Percentiles rank a stretch among this genome's conserved stretches.
Evolutionary conservation across 1,284 basidiomycete genomes (phyloP).

Genomic region (Anthracocystis panici-leucophaei): DNA sequence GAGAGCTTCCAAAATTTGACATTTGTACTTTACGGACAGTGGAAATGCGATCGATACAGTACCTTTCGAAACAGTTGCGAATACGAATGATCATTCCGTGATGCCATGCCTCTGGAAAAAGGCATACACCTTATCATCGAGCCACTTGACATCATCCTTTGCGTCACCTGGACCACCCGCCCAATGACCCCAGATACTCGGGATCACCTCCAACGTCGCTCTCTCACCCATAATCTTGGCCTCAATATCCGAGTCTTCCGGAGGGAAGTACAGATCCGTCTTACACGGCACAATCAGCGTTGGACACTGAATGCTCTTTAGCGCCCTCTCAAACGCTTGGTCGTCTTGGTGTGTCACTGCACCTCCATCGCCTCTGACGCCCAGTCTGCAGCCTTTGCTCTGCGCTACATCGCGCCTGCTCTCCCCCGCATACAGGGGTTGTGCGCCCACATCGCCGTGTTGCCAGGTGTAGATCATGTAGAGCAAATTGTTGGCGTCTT

Average conservation of each 20-base stretch:
- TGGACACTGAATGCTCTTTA: conserved; percentile 41
- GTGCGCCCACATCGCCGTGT: conserved; percentile 49
- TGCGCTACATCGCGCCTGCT: conserved; percentile 28
- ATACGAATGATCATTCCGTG: conserved; percentile 4
- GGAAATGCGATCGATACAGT: not conserved
- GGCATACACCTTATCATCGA: conserved; percentile 36
- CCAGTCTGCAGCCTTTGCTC: conserved; percentile 20
- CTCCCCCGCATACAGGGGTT: conserved; percentile 37
- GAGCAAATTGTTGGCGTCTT: conserved; percentile 55
- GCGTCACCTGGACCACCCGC: conserved; percentile 49
- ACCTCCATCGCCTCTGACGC: conserved; percentile 24
- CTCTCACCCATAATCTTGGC: conserved; percentile 34
- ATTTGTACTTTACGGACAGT: not conserved
- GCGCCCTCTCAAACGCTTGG: conserved; percentile 41
- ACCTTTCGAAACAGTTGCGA: too few relatives aligned
- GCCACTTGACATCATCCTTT: conserved; percentile 47
- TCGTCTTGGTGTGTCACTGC: conserved; percentile 30
- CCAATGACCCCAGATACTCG: conserved; percentile 57
- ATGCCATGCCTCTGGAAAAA: conserved; percentile 43
- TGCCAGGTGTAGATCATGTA: conserved; percentile 50
- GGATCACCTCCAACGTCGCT: conserved; percentile 47
- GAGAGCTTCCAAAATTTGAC: conserved; percentile 43
- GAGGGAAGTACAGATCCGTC: conserved; percentile 59
- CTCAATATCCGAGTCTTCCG: conserved; percentile 48
- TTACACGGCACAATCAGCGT: conserved; percentile 44